Base-by-base conservation (phyloP, 139 green algal species). In the Desmodesmus armatus region DNA sequence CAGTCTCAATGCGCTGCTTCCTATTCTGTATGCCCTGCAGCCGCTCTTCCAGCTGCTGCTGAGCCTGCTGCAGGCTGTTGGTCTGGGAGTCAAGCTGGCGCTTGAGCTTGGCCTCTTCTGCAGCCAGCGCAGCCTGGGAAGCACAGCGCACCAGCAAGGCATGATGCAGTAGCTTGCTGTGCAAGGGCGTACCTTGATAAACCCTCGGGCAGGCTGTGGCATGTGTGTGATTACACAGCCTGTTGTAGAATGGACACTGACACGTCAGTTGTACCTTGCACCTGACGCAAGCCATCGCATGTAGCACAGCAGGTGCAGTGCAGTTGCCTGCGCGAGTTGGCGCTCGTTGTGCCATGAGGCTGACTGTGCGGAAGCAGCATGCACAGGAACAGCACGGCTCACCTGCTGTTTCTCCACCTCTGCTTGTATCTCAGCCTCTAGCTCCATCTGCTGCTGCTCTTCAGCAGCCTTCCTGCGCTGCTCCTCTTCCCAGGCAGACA, bases 361-460 rank as follows among this genome's bases (percentile, higher is more conserved):
- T n/a, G n/a, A n/a, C n/a, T n/a, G n/a, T n/a, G n/a, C n/a, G n/a
- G n/a, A n/a, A n/a, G n/a, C n/a, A n/a, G n/a, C n/a, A n/a, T n/a
- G n/a, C n/a, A n/a, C n/a, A n/a, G n/a, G n/a, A n/a, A n/a, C n/a
- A n/a, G n/a, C n/a, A n/a, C n/a, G n/a, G n/a, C n/a, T n/a, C n/a
- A n/a, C n/a, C n/a, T n/a, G 15, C 43, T 31, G 31, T 3, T 31
- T 33, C 4, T 13, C 63, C 9, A 43, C 9, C 0, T 41, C 63
- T 29, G 63, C 63, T 72, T n/a, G 25, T 43, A 25, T 27, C 19
- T 31, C n/a, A 35, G 87, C 87, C 7, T 73, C 17, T n/a, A 19
- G 67, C 44, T 86, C 84, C 84, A 88, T 84, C 25, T 55, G 55
- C 5, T 43, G 33, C 76, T 87, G 44, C 58, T 87, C 80, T 49